Conservation (phyloP, 495 filamentous ascomycete species). For the Lentithecium fluviatile region DNA sequence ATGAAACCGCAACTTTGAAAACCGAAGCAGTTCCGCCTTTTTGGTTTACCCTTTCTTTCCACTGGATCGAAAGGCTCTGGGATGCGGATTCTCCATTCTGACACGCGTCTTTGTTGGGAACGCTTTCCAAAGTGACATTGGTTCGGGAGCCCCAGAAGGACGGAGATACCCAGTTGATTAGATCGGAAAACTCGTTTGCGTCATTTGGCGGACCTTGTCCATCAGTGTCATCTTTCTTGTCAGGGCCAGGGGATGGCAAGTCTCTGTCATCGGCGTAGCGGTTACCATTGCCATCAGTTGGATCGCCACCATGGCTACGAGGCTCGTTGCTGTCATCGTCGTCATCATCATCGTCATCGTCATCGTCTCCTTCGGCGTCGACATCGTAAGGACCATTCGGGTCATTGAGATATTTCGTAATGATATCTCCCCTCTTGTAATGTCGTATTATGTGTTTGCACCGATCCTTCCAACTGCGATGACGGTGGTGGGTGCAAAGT, state of each 20-base stretch:
- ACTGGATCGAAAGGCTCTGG: neutral
- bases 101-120: neutral
- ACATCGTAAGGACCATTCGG: neutral
- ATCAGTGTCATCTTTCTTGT: neutral
- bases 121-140: neutral
- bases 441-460: conserved; percentile 2
- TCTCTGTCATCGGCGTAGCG: neutral
- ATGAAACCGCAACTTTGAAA: neutral
- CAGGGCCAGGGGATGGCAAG: neutral
- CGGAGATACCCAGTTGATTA: neutral
- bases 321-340: neutral
- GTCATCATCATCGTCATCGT: conserved; percentile 1
- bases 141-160: neutral
- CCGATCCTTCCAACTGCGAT: conserved; percentile 9
- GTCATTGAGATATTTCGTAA: neutral
- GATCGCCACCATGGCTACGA: neutral
- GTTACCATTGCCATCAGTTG: neutral
- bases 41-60: neutral
- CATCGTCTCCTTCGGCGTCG: conserved; percentile 7
- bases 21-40: conserved; percentile 11
- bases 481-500: conserved; percentile 2
- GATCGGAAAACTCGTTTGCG: neutral
- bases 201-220: neutral
- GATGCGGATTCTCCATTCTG: neutral
- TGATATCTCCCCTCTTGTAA: conserved; percentile 3